Conservation (phyloP, 1,139 yeast genomes). For the Saccharomyces uvarum region DNA sequence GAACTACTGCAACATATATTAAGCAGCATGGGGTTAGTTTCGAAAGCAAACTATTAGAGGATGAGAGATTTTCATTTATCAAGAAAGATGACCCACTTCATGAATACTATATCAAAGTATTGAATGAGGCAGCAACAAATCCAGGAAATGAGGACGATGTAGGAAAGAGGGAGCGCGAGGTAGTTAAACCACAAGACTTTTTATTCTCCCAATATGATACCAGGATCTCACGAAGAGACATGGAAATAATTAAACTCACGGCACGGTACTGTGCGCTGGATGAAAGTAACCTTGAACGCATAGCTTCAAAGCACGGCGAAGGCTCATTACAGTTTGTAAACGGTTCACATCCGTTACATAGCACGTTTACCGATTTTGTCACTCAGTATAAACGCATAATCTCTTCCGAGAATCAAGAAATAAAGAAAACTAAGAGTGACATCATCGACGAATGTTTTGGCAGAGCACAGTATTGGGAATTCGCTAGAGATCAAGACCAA, state of each 20-base stretch:
- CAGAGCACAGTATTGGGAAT: conserved; percentile 50
- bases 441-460: conserved; percentile 45
- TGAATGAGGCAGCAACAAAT: conserved; percentile 13
- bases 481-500: conserved; percentile 32
- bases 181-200: conserved; percentile 35
- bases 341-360: conserved; percentile 52
- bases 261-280: conserved; percentile 56
- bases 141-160: conserved; percentile 4
- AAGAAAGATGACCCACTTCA: conserved; percentile 47
- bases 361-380: conserved; percentile 44
- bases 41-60: conserved; percentile 53
- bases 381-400: conserved; percentile 44
- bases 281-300: conserved; percentile 42
- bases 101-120: conserved; percentile 45
- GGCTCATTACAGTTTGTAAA: conserved; percentile 65
- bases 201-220: conserved; percentile 46
- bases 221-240: conserved; percentile 54
- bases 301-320: conserved; percentile 37
- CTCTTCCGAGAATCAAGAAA: conserved; percentile 4
- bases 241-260: conserved; percentile 60
- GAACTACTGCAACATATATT: conserved; percentile 68
- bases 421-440: conserved; percentile 27
- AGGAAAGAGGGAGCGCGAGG: conserved; percentile 9
- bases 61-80: conserved; percentile 58
- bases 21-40: conserved; percentile 59